Evolutionary conservation across 2,329 filamentous ascomycete species (phyloP), one percentile per base, ranked within the genome.

Genomic region (Aspergillus tamarii): DNA sequence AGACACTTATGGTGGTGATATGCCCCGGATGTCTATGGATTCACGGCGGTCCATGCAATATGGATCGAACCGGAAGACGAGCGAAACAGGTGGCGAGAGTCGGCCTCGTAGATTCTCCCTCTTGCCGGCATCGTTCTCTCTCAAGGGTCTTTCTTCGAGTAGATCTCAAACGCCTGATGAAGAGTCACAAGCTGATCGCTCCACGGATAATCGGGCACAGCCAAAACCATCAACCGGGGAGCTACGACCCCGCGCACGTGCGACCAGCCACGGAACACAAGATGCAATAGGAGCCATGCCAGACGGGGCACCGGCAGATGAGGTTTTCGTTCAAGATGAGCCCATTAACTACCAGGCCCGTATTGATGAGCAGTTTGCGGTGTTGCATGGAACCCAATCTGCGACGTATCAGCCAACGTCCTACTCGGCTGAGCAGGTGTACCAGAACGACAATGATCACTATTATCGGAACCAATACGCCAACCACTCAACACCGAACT

Each of bases 31-130:
- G 46, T 94, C 91, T 1, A 87, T 91, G 72, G 91, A 94, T 68
- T 93, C 90, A 21, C 86, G 91, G 28, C 87, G 89, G 53, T 93
- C 91, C 0, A 90, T 91, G 73, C 89, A 89, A 1, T 81, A 91
- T 54, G 88, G 87, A 1, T 83, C 91, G 21, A 87, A 86, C 46
- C 91, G 89, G 81, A 93, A 91, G 81, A 83, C 84, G 66, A 91
- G 88, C 71, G 89, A 90, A 65, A 89, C 88, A 73, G 86, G 85
- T 79, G 74, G 52, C 83, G 88, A 70, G 74, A 82, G 63, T 84
- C 90, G 78, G 88, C 84, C 82, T 36, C 84, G 88, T 64, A 85
- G 91, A 45, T 93, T 93, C 76, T 93, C 91, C 14, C 82, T 94
- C 30, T 83, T 93, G 41, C 88, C 88, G 3, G 80, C 82, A 3